Conservation (phyloP, 805 yeast species). For the Wickerhamiella vanderwaltii region DNA sequence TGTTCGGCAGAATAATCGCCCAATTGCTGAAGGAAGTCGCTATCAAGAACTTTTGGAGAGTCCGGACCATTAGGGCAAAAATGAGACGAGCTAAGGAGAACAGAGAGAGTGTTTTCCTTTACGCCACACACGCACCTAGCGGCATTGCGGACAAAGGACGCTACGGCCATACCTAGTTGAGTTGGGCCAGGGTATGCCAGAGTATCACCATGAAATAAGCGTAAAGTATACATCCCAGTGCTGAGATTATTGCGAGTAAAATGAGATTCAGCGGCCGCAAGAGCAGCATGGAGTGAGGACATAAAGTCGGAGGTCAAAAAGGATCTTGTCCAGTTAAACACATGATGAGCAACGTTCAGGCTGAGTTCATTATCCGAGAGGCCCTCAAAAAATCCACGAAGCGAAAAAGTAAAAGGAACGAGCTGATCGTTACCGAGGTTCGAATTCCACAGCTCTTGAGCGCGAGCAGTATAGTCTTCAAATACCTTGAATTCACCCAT, state of each 20-base stretch:
- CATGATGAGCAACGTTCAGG: slow-evolving; percentile 16
- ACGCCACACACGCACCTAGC: slow-evolving; percentile 3
- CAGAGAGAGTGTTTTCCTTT: neutral
- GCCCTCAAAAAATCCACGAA: slow-evolving; percentile 29
- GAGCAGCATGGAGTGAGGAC: slow-evolving; percentile 12
- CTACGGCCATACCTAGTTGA: slow-evolving; percentile 10
- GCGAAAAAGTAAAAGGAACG: slow-evolving; percentile 20
- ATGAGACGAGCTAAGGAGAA: neutral
- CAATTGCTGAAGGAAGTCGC: slow-evolving; percentile 15
- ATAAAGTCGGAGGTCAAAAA: slow-evolving; percentile 14
- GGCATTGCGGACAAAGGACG: slow-evolving; percentile 7
- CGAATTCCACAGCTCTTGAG: slow-evolving; percentile 16
- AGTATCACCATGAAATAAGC: slow-evolving; percentile 3
- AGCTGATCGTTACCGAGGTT: slow-evolving; percentile 13
- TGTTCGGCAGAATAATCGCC: slow-evolving; percentile 28
- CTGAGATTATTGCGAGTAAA: slow-evolving; percentile 10
- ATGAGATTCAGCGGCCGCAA: slow-evolving; percentile 15
- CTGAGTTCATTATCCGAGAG: slow-evolving; percentile 17
- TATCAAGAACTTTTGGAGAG: neutral
- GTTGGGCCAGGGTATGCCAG: slow-evolving; percentile 15
- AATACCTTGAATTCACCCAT: slow-evolving; percentile 27
- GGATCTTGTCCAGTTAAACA: slow-evolving; percentile 12
- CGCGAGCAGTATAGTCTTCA: slow-evolving; percentile 20
- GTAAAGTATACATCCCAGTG: slow-evolving; percentile 15
- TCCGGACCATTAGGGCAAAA: slow-evolving; percentile 1